A percentile compares a stretch with the other conserved stretches of the same genome.
phyloP scores from a whole-genome alignment of 805 yeast genomes.

The Starmera dryadoides region DNA sequence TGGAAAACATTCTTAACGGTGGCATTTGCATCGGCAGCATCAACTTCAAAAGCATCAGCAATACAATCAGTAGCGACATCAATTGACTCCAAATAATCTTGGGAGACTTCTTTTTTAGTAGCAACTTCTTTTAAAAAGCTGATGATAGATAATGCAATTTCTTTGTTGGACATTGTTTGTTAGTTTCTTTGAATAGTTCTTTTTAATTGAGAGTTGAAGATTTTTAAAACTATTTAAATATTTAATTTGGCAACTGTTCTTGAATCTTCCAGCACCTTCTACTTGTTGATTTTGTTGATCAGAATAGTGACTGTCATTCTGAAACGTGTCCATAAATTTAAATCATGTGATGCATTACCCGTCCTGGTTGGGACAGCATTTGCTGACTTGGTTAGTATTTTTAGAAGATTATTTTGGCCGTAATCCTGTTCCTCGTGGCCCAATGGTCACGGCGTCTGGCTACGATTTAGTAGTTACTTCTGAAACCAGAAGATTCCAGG shows the following conservation, averaged over 20 bases:
- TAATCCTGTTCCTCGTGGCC: slow-evolving; percentile 59
- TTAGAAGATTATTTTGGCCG: too few species aligned
- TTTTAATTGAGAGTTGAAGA: too few species aligned
- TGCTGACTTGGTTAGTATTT: too few species aligned
- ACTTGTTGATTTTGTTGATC: too few species aligned
- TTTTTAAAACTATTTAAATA: too few species aligned
- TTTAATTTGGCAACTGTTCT: too few species aligned
- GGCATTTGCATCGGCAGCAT: slow-evolving; percentile 36
- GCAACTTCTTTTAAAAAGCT: slow-evolving; percentile 59
- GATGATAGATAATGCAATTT: slow-evolving; percentile 66
- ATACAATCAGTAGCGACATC: slow-evolving; percentile 94
- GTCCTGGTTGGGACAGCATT: too few species aligned
- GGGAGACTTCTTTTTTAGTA: slow-evolving; percentile 54
- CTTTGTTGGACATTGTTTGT: slow-evolving; percentile 35
- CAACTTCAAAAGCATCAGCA: slow-evolving; percentile 74
- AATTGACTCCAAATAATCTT: slow-evolving; percentile 80
- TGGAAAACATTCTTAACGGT: slow-evolving; percentile 30
- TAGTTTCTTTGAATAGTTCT: background rate
- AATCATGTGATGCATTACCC: too few species aligned
- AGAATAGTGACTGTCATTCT: too few species aligned
- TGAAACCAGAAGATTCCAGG: slow-evolving; percentile 4
- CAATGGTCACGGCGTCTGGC: slow-evolving; percentile 63
- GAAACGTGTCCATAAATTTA: too few species aligned
- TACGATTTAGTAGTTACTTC: slow-evolving; percentile 29
- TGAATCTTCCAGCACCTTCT: too few species aligned